Conservation (phyloP, 2,329 filamentous ascomycete genomes). For the Cadophora malorum region DNA sequence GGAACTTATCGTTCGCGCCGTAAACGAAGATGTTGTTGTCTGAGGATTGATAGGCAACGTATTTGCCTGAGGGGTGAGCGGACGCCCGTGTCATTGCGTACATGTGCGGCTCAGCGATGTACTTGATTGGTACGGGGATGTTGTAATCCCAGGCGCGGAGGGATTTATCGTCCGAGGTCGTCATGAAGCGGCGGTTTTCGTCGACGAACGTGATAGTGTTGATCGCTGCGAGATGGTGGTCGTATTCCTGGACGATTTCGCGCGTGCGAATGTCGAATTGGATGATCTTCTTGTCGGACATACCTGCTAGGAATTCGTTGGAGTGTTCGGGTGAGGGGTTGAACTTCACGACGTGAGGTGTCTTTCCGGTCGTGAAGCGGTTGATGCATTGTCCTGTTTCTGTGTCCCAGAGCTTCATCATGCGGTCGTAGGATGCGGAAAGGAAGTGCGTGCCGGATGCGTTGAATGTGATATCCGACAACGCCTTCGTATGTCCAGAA, state of each 20-base stretch:
- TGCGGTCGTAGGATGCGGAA: constrained; percentile 89
- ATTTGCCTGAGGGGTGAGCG: constrained; percentile 87
- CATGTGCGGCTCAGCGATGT: constrained; percentile 97
- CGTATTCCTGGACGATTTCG: constrained; percentile 93
- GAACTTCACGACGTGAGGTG: constrained; percentile 92
- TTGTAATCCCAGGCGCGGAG: constrained; percentile 98
- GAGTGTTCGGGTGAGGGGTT: constrained; percentile 79
- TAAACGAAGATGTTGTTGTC: constrained; percentile 99
- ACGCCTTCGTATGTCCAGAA: constrained; percentile 85
- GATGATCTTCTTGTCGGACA: constrained; percentile 99
- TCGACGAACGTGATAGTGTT: constrained; percentile 98
- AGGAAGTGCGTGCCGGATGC: constrained; percentile 83
- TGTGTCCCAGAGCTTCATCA: constrained; percentile 98
- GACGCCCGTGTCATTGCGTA: constrained; percentile 90
- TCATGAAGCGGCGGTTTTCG: constrained; percentile 93
- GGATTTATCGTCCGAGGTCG: constrained; percentile 96
- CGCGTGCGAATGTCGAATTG: constrained; percentile 88
- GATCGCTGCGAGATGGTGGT: constrained; percentile 96
- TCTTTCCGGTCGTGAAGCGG: constrained; percentile 93
- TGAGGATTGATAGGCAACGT: constrained; percentile 89
- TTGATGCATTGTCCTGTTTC: constrained; percentile 89
- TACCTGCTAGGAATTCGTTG: constrained; percentile 92
- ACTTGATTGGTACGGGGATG: constrained; percentile 98
- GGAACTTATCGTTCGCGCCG: constrained; percentile 91
- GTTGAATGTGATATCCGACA: constrained; percentile 91